Evolutionary conservation across 2,329 filamentous ascomycete species (phyloP), one percentile per base, ranked within the genome.

Genomic region (Cadophora gregata): DNA sequence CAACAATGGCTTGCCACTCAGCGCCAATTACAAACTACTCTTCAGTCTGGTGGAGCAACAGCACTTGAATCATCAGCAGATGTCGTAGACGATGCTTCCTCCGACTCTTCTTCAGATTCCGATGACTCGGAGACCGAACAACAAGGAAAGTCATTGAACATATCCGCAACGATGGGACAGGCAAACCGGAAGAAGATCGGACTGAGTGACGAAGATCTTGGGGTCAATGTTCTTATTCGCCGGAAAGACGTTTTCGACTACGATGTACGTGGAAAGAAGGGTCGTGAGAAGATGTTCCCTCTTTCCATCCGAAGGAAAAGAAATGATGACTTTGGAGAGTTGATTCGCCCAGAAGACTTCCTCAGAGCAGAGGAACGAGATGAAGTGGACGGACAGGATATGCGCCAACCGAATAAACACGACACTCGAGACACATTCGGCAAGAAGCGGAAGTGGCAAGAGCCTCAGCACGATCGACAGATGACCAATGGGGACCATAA

Each of bases 361-460:
- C 85, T 97, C 1, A 88, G 94, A 66, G 95, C 94, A 0, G 96
- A 99, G 76, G 96, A 98, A 79, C 89, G 93, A 65, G 93, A 97
- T 72, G 88, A 90, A 66, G 84, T 87, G 21, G 90, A 92, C 48
- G 87, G 86, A 14, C 86, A 90, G 61, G 88, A 90, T 59, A 81
- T 87, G 65, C 83, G 82, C 42, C 82, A 84, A 33, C 74, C 80
- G 19, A 82, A 82, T 16, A 83, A 84, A 66, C 79, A 79, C 14
- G 82, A 83, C 48, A 77, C 74, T 31, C 84, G 90, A 70, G 87
- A 87, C 61, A 86, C 86, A 55, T 85, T 97, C 24, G 96, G 95
- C 21, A 94, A 95, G 81, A 99, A 99, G 80, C 88, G 96, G 68
- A 96, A 93, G 78, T 98, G 95, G 93, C 92, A 95, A 71, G 93